Evolutionary conservation across 169 alveolate genomes (phyloP).

Genomic region (Plasmodium reichenowi): DNA sequence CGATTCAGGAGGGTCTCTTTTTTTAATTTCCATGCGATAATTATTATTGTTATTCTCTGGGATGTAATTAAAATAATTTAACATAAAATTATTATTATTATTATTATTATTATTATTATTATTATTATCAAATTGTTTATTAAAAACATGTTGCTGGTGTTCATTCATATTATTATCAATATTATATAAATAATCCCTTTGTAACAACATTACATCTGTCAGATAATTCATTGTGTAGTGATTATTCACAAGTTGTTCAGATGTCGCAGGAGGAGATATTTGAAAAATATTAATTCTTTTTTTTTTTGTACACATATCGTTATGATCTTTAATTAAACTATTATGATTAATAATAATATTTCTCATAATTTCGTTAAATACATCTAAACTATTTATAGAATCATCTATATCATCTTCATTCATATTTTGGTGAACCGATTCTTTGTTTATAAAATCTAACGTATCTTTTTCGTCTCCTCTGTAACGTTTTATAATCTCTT

Average conservation of each 20-base stretch:
- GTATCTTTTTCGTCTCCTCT: too few species aligned
- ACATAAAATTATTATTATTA: neutral
- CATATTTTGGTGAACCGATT: too few species aligned
- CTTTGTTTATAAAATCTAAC: neutral
- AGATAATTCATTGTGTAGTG: slow-evolving; percentile 16
- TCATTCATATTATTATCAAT: slow-evolving; percentile 2
- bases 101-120: neutral
- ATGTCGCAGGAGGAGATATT: neutral
- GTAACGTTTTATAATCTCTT: too few species aligned
- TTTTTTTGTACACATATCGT: neutral
- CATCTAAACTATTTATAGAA: too few species aligned
- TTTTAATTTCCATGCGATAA: slow-evolving; percentile 1
- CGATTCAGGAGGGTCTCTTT: too few species aligned
- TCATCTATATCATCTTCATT: too few species aligned
- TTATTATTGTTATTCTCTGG: neutral
- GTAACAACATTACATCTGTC: slow-evolving; percentile 27
- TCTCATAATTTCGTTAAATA: slow-evolving; percentile 26
- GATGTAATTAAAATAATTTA: neutral
- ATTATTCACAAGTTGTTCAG: neutral
- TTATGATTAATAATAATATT: slow-evolving; percentile 61
- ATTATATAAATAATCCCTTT: slow-evolving; percentile 14
- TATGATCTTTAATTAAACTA: slow-evolving; percentile 9
- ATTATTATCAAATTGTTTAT: neutral
- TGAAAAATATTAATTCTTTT: slow-evolving; percentile 52
- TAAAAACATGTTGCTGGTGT: neutral